phyloP scores from a whole-genome alignment of 306 rosid species.

The Gynostemma pentaphyllum region DNA sequence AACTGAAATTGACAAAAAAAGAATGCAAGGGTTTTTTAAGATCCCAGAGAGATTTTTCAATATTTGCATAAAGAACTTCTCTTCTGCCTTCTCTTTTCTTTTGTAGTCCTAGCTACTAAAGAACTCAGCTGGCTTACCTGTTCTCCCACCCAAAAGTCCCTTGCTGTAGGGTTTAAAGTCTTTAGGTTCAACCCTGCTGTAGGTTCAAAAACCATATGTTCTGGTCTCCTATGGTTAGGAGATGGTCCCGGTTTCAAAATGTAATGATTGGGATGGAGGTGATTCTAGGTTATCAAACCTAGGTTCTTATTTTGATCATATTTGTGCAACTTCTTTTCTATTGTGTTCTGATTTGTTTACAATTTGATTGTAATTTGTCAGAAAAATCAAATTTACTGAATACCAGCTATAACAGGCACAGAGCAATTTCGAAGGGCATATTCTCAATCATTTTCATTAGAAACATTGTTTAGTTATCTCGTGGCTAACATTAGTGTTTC shows the following conservation, averaged over 20 bases:
- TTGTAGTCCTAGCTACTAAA: background rate
- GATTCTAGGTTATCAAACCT: constrained; percentile 4
- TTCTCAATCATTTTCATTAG: background rate
- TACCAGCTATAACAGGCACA: background rate
- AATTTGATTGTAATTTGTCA: background rate
- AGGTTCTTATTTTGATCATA: background rate
- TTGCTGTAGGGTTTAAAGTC: background rate
- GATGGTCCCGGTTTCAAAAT: background rate
- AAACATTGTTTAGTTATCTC: background rate
- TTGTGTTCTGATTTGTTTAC: background rate
- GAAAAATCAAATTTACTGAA: background rate
- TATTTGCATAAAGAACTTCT: background rate
- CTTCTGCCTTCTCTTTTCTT: too few relatives aligned
- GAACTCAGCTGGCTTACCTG: background rate
- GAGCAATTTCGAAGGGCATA: background rate
- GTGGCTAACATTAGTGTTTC: background rate
- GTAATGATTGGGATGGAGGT: constrained; percentile 1
- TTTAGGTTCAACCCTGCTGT: background rate
- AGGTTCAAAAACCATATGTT: background rate
- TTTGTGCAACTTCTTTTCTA: background rate
- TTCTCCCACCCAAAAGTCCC: background rate
- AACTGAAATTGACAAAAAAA: background rate
- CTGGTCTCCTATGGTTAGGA: background rate
- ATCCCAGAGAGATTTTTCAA: background rate
- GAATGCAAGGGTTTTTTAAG: background rate